A percentile compares a stretch with the other conserved stretches of the same genome.
Conservation (phyloP, 2,329 filamentous ascomycete genomes). For the Hypoxylon sp. region DNA sequence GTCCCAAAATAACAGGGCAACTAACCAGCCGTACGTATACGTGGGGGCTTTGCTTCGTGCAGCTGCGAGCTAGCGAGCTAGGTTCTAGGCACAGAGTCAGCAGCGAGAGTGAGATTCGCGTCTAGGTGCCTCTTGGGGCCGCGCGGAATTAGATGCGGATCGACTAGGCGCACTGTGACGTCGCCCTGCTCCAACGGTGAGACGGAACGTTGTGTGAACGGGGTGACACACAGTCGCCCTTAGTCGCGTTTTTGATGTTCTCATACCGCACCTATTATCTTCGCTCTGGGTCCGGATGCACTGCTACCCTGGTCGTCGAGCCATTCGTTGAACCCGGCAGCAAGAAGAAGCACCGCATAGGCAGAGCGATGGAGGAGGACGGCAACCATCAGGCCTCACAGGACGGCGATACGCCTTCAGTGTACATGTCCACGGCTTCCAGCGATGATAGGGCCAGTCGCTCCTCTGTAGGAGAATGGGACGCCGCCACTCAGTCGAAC, state of each 20-base stretch:
- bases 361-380: slow-evolving; percentile 39
- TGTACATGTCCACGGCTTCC: slow-evolving; percentile 29
- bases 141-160: slow-evolving; percentile 32
- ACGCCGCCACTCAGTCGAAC: slow-evolving; percentile 29
- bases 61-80: slow-evolving; percentile 19
- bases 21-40: slow-evolving; percentile 5
- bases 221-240: slow-evolving; percentile 20
- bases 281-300: slow-evolving; percentile 23
- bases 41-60: slow-evolving; percentile 14
- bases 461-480: slow-evolving; percentile 31
- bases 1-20: slow-evolving; percentile 30
- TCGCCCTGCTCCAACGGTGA: slow-evolving; percentile 21
- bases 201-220: slow-evolving; percentile 22
- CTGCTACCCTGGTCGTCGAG: slow-evolving; percentile 24
- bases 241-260: slow-evolving; percentile 25
- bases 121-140: slow-evolving; percentile 17
- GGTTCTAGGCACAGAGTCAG: slow-evolving; percentile 14
- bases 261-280: slow-evolving; percentile 22
- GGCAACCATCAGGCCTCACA: slow-evolving; percentile 34
- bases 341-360: slow-evolving; percentile 21
- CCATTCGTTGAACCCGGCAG: slow-evolving; percentile 17
- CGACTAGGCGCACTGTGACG: slow-evolving; percentile 33
- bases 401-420: slow-evolving; percentile 34
- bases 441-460: slow-evolving; percentile 31
- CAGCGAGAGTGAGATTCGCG: slow-evolving; percentile 16